Conservation (phyloP, 768 basidiomycete genomes). For the Collybiopsis luxurians region DNA sequence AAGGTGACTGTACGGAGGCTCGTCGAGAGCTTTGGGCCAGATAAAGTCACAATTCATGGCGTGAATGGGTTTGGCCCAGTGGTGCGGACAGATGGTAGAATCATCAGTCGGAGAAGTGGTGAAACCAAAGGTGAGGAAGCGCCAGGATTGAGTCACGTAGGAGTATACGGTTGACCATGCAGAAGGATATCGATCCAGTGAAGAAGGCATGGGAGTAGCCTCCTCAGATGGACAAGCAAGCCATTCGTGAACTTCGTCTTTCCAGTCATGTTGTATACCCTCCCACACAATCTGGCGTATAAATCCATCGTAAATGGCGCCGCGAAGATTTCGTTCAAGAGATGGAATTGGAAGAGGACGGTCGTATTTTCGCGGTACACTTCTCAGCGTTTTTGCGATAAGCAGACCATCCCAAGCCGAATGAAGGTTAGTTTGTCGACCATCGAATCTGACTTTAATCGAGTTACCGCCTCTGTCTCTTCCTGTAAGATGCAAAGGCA, state of each 20-base stretch:
- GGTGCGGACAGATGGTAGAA: slow-evolving; percentile 65
- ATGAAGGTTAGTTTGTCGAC: slow-evolving; percentile 74
- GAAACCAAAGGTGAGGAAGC: slow-evolving; percentile 6
- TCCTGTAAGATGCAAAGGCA: slow-evolving; percentile 89
- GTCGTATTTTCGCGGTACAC: slow-evolving; percentile 73
- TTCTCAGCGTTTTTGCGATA: slow-evolving; percentile 79
- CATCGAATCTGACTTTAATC: slow-evolving; percentile 71
- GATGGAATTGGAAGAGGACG: slow-evolving; percentile 62
- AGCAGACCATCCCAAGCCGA: slow-evolving; percentile 85
- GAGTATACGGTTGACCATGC: background rate
- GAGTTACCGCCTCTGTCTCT: slow-evolving; percentile 87
- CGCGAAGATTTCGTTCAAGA: slow-evolving; percentile 66
- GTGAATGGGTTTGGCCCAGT: slow-evolving; percentile 75
- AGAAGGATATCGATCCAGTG: background rate
- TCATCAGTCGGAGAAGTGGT: slow-evolving; percentile 41
- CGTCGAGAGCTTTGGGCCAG: slow-evolving; percentile 73
- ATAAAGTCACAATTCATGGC: slow-evolving; percentile 78
- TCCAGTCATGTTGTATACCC: slow-evolving; percentile 72
- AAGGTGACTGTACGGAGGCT: slow-evolving; percentile 33
- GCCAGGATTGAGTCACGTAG: slow-evolving; percentile 12
- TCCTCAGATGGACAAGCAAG: slow-evolving; percentile 51
- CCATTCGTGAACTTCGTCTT: slow-evolving; percentile 60
- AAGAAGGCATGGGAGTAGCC: background rate
- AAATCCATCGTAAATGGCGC: slow-evolving; percentile 84
- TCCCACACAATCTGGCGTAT: slow-evolving; percentile 87